Evolutionary conservation across 371 early-diverging fungal species (phyloP).

Genomic region (Globomyces sp.): DNA sequence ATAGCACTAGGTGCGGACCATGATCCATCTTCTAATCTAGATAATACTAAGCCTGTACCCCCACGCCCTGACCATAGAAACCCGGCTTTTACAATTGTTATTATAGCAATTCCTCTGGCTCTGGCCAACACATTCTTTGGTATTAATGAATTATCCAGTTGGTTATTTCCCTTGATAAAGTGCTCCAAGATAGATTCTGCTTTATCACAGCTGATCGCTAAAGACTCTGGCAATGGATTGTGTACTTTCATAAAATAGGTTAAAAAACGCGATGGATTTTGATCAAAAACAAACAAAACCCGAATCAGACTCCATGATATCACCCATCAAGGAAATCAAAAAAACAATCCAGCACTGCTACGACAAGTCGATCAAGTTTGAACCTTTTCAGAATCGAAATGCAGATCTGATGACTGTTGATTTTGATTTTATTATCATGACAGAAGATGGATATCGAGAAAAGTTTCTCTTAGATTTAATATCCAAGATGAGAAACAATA

Average conservation of each 20-base stretch:
- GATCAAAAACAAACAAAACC: too few relatives aligned
- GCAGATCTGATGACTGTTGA: too few relatives aligned
- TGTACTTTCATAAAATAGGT: constrained; percentile 17
- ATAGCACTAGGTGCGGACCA: constrained; percentile 47
- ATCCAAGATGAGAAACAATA: too few relatives aligned
- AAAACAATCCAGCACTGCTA: too few relatives aligned
- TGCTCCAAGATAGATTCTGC: constrained; percentile 42
- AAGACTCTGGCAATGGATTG: constrained; percentile 22
- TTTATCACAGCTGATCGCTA: constrained; percentile 19
- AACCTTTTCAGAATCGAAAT: too few relatives aligned
- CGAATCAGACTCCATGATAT: too few relatives aligned
- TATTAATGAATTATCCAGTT: constrained; percentile 39
- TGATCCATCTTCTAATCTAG: constrained; percentile 55
- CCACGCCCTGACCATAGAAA: constrained; percentile 87
- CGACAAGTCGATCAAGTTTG: too few relatives aligned
- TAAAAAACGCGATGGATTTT: too few relatives aligned
- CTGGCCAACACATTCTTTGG: constrained; percentile 42
- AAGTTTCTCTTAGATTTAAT: too few relatives aligned
- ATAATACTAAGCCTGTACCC: constrained; percentile 93
- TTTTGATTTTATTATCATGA: too few relatives aligned
- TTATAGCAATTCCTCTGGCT: constrained; percentile 39
- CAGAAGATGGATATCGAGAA: too few relatives aligned
- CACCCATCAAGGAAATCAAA: too few relatives aligned
- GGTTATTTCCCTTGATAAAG: constrained; percentile 42
- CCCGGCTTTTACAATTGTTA: constrained; percentile 63